Evolutionary conservation across 2,329 filamentous ascomycete genomes (phyloP).

Genomic region (Alternaria consortialis): DNA sequence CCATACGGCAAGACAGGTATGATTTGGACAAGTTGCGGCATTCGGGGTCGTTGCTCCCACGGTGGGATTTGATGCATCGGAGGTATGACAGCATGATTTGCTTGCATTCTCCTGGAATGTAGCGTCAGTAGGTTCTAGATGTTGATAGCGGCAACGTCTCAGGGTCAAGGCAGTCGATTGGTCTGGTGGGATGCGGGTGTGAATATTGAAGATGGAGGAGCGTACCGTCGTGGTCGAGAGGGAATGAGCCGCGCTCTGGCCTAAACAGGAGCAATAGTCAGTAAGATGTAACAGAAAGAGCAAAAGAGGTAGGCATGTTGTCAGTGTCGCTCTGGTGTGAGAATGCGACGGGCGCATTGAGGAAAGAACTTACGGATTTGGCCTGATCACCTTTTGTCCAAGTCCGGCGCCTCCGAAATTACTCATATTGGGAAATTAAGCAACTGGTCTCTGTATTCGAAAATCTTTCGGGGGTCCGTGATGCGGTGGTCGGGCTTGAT

Average conservation of each 20-base stretch:
- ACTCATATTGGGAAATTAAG: conserved; percentile 59
- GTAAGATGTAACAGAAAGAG: neutral
- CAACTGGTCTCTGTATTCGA: accelerated
- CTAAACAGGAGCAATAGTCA: conserved; percentile 56
- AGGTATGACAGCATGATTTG: conserved; percentile 86
- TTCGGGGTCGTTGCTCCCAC: conserved; percentile 84
- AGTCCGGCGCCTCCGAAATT: conserved; percentile 76
- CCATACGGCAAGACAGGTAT: conserved; percentile 93
- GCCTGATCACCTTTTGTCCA: conserved; percentile 69
- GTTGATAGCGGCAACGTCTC: neutral
- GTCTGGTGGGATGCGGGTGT: conserved; percentile 67
- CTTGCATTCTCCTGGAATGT: conserved; percentile 83
- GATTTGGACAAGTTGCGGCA: conserved; percentile 87
- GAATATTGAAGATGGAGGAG: conserved; percentile 1
- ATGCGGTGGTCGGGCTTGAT: conserved; percentile 2
- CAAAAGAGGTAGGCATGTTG: neutral
- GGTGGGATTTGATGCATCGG: conserved; percentile 82
- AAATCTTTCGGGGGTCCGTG: neutral
- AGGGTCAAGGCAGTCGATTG: conserved; percentile 1
- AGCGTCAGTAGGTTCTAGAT: conserved; percentile 24
- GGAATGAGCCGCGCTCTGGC: conserved; percentile 91
- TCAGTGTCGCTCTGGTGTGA: neutral
- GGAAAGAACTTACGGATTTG: conserved; percentile 68
- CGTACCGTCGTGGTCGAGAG: conserved; percentile 89
- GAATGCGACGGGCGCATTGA: neutral